A percentile compares a stretch with the other conserved stretches of the same genome.
These are phyloP conservation scores for Fusarium sp. DNA, from an alignment of 2,329 filamentous ascomycete species.

Conservation along the genomic window DNA sequence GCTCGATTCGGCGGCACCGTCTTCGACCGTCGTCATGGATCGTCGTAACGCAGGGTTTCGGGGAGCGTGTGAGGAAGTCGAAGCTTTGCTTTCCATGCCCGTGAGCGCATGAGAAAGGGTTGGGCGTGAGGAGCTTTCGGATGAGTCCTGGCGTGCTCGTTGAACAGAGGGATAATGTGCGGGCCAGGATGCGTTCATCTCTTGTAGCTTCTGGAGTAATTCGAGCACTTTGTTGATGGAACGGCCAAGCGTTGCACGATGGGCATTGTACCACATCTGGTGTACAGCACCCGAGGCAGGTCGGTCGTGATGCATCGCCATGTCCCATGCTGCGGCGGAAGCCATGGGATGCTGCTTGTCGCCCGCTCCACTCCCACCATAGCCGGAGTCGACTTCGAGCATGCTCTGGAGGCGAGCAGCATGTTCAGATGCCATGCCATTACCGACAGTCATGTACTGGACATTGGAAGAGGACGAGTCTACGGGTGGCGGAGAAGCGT, in stretches of 20 bases:
- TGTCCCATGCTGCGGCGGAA: constrained; percentile 61
- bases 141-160: constrained; percentile 63
- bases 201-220: constrained; percentile 83
- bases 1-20: constrained; percentile 76
- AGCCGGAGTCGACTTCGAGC: constrained; percentile 90
- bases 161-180: constrained; percentile 93
- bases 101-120: constrained; percentile 74
- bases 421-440: constrained; percentile 83
- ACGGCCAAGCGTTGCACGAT: constrained; percentile 86
- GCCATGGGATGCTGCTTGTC: constrained; percentile 67
- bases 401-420: constrained; percentile 84
- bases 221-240: constrained; percentile 91
- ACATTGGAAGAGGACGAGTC: constrained; percentile 58
- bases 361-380: constrained; percentile 82
- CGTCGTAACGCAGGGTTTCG: constrained; percentile 69
- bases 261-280: constrained; percentile 95
- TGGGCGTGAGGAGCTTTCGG: constrained; percentile 67
- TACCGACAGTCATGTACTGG: constrained; percentile 89
- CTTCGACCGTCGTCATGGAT: constrained; percentile 77
- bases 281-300: constrained; percentile 85
- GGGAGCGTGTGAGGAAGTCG: constrained; percentile 53
- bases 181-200: constrained; percentile 93
- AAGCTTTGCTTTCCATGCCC: constrained; percentile 63
- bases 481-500: constrained; percentile 45
- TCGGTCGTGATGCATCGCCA: constrained; percentile 58